A percentile compares a stretch with the other conserved stretches of the same genome.
Conservation (phyloP, 108 stramenopile species). For the Skeletonema grethae region DNA sequence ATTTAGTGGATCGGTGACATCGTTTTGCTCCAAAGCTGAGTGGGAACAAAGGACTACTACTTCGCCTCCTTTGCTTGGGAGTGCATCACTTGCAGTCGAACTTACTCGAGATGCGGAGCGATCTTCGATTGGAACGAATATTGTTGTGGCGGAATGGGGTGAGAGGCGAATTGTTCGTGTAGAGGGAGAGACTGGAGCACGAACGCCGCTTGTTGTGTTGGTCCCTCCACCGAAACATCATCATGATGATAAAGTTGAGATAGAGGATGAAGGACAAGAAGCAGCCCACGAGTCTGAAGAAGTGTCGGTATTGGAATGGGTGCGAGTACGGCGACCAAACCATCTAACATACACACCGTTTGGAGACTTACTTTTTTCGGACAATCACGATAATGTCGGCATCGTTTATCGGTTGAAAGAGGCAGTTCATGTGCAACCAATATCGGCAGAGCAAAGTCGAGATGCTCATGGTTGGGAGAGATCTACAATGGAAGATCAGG, state of each 20-base stretch:
- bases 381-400: conserved; percentile 21
- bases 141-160: conserved; percentile 76
- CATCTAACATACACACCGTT: conserved; percentile 65
- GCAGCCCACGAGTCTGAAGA: neutral
- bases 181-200: conserved; percentile 70
- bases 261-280: neutral
- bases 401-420: conserved; percentile 56
- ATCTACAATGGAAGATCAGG: conserved; percentile 12
- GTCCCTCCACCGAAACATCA: conserved; percentile 26
- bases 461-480: conserved; percentile 66
- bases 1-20: conserved; percentile 4
- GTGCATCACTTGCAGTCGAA: conserved; percentile 63
- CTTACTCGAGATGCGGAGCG: conserved; percentile 26
- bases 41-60: neutral
- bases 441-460: conserved; percentile 63
- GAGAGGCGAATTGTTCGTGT: conserved; percentile 73
- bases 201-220: conserved; percentile 67
- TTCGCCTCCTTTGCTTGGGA: conserved; percentile 41
- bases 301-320: conserved; percentile 1
- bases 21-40: neutral
- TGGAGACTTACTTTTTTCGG: conserved; percentile 73
- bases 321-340: conserved; percentile 50
- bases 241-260: neutral
- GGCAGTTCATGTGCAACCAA: conserved; percentile 51
- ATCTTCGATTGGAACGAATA: conserved; percentile 26